A percentile compares a stretch with the other conserved stretches of the same genome.
phyloP scores from a whole-genome alignment of 352 stramenopile genomes.

The Phytophthora fragariae region DNA sequence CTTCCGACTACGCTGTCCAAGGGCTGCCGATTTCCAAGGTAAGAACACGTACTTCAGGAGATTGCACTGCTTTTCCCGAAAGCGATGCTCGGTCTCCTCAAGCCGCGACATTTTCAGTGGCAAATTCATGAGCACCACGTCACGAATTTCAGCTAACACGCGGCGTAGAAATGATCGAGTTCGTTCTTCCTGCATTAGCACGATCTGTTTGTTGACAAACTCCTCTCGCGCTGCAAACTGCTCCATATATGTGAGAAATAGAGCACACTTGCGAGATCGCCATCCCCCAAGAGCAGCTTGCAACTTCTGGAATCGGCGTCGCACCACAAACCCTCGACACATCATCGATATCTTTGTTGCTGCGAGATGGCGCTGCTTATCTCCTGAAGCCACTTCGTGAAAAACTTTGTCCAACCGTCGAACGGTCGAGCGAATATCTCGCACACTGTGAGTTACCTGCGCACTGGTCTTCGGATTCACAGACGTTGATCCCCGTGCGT shows the following conservation, averaged over 20 bases:
- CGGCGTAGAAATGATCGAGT: slow-evolving; percentile 47
- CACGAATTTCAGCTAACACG: slow-evolving; percentile 69
- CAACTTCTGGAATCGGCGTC: slow-evolving; percentile 55
- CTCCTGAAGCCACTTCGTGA: slow-evolving; percentile 74
- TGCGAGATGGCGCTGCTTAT: slow-evolving; percentile 76
- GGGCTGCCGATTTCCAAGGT: slow-evolving; percentile 61
- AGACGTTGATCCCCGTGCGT: neutral
- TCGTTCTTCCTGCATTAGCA: slow-evolving; percentile 51
- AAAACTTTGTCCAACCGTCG: slow-evolving; percentile 79
- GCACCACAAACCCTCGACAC: slow-evolving; percentile 57
- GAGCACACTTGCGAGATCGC: slow-evolving; percentile 49
- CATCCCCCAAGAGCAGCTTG: slow-evolving; percentile 58
- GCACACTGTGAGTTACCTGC: slow-evolving; percentile 64
- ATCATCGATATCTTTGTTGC: slow-evolving; percentile 74
- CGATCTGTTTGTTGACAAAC: slow-evolving; percentile 66
- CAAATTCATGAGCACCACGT: slow-evolving; percentile 76
- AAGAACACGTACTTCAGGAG: slow-evolving; percentile 47
- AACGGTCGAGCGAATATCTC: slow-evolving; percentile 70
- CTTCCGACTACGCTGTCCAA: slow-evolving; percentile 72
- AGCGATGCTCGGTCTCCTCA: slow-evolving; percentile 65
- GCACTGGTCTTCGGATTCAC: slow-evolving; percentile 51
- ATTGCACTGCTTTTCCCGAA: slow-evolving; percentile 51
- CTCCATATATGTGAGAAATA: slow-evolving; percentile 60
- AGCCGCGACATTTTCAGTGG: slow-evolving; percentile 56
- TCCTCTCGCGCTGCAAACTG: slow-evolving; percentile 74